These are phyloP conservation scores for Cutaneotrichosporon cavernicola DNA, from an alignment of 1,284 basidiomycete species.

Conservation along the genomic window DNA sequence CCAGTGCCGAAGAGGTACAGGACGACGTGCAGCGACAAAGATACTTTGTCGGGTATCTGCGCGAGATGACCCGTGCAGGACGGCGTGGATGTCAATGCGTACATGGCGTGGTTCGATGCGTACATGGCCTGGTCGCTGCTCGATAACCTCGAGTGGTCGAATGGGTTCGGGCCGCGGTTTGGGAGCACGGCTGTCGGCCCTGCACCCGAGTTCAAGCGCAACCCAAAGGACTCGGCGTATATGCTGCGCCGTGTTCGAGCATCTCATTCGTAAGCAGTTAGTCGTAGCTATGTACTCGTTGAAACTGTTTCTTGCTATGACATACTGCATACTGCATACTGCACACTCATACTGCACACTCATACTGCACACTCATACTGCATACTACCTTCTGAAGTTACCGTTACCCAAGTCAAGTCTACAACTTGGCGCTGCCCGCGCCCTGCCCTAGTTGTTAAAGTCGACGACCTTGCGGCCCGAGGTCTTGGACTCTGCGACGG, in stretches of 20 bases:
- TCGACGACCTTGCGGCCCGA: constrained; percentile 24
- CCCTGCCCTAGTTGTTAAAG: constrained; percentile 49
- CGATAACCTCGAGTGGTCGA: constrained; percentile 27
- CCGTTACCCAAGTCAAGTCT: background rate
- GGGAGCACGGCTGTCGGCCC: constrained; percentile 13
- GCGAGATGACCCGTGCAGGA: constrained; percentile 29
- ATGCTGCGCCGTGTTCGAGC: constrained; percentile 28
- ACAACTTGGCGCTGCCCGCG: background rate
- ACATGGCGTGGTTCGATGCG: constrained; percentile 38
- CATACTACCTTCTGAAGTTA: background rate
- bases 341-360: background rate
- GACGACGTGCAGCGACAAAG: constrained; percentile 29
- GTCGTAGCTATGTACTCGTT: background rate
- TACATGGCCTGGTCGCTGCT: constrained; percentile 41
- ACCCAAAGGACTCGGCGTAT: constrained; percentile 33
- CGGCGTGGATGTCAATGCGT: constrained; percentile 30
- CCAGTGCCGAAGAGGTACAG: constrained; percentile 20
- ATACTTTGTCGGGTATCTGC: constrained; percentile 34
- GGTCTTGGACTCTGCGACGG: constrained; percentile 18
- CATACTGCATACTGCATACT: no score
- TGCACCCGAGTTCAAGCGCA: constrained; percentile 17
- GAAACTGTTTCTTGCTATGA: no score
- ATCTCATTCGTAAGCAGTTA: constrained; percentile 11
- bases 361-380: background rate
- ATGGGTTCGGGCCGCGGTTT: constrained; percentile 10